Conservation (phyloP, 2,329 filamentous ascomycete genomes). For the Botrytis aclada region DNA sequence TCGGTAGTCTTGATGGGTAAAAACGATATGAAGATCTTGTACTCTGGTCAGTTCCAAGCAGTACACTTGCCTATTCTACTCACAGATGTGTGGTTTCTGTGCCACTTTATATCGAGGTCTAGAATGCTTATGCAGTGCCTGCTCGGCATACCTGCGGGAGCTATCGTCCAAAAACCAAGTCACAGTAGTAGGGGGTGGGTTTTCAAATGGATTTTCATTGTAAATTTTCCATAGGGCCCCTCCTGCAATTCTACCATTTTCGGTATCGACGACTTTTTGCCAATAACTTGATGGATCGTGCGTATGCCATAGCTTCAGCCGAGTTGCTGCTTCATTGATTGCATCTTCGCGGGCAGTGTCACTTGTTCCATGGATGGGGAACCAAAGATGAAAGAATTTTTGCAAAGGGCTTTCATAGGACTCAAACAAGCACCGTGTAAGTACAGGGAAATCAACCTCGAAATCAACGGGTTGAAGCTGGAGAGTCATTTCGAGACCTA, state of each 20-base stretch:
- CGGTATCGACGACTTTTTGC: constrained; percentile 18
- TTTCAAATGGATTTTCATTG: constrained; percentile 13
- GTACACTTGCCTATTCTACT: neutral
- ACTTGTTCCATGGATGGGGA: constrained; percentile 16
- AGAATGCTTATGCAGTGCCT: constrained; percentile 13
- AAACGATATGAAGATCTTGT: constrained; percentile 18
- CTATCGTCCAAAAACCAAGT: constrained; percentile 17
- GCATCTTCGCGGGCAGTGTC: constrained; percentile 16
- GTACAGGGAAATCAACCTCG: constrained; percentile 33
- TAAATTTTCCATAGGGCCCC: constrained; percentile 18
- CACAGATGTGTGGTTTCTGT: constrained; percentile 18
- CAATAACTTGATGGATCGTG: constrained; percentile 16
- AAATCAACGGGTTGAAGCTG: constrained; percentile 9
- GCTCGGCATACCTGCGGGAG: constrained; percentile 8
- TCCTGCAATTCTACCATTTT: constrained; percentile 15
- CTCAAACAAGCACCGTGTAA: constrained; percentile 17
- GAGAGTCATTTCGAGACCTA: neutral
- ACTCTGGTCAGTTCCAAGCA: constrained; percentile 2
- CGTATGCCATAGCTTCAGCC: constrained; percentile 19
- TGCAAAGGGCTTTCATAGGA: constrained; percentile 12
- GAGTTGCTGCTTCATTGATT: constrained; percentile 18
- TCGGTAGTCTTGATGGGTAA: constrained; percentile 19
- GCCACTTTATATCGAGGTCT: constrained; percentile 5
- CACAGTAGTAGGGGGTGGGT: neutral
- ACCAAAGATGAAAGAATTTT: constrained; percentile 15